Evolutionary conservation across 2,329 filamentous ascomycete species (phyloP).

Genomic region (Penicillium sclerotigenum): DNA sequence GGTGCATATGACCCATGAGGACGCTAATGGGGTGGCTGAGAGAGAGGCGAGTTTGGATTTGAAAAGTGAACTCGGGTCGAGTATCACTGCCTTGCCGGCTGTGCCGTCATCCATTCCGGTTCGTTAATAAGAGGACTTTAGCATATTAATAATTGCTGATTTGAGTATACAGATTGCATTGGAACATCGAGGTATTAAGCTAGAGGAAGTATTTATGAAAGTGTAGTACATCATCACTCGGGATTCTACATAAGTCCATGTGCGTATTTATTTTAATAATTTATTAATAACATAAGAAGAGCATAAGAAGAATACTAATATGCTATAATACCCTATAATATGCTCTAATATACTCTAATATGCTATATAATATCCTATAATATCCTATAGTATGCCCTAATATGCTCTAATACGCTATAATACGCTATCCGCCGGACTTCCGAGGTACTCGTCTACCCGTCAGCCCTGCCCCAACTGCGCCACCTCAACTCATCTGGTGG

Average conservation of each 20-base stretch:
- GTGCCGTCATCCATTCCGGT: constrained; percentile 3
- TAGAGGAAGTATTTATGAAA: neutral
- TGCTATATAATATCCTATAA: too few species aligned
- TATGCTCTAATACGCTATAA: too few species aligned
- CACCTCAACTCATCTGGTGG: too few species aligned
- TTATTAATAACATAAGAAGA: neutral
- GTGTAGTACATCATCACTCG: neutral
- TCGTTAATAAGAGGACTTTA: neutral
- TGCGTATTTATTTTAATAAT: neutral
- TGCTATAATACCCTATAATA: too few species aligned
- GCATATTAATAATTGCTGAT: neutral
- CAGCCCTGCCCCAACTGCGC: constrained; percentile 1
- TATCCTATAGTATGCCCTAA: too few species aligned
- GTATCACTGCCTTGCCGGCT: constrained; percentile 5
- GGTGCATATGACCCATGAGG: constrained; percentile 26
- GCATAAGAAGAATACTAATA: too few species aligned
- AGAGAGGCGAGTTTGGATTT: constrained; percentile 6
- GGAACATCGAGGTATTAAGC: too few species aligned
- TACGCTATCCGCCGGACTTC: too few species aligned
- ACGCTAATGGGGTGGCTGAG: constrained; percentile 3
- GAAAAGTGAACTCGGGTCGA: constrained; percentile 1
- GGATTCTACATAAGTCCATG: too few species aligned
- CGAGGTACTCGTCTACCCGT: neutral
- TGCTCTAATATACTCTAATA: too few species aligned
- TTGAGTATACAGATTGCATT: neutral